A percentile compares a stretch with the other conserved stretches of the same genome.
phyloP scores from a whole-genome alignment of 2,329 filamentous ascomycete genomes.

The Penicillium sumatraense region DNA sequence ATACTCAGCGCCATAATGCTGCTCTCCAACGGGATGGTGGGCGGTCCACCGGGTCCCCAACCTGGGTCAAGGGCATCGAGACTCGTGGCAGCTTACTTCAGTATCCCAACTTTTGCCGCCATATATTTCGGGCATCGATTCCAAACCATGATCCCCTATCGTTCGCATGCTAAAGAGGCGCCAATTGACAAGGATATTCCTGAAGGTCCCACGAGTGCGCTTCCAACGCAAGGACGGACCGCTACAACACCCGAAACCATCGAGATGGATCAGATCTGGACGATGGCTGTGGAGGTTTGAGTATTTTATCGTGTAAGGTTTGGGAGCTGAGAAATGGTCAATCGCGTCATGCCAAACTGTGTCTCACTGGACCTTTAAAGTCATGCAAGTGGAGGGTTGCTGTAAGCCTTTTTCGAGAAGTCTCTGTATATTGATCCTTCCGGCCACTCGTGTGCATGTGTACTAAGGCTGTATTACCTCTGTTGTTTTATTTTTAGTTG shows the following conservation, averaged over 20 bases:
- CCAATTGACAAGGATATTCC: neutral
- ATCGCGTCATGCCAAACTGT: neutral
- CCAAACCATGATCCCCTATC: slow-evolving; percentile 28
- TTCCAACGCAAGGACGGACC: neutral
- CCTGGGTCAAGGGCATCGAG: slow-evolving; percentile 58
- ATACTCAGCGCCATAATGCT: slow-evolving; percentile 60
- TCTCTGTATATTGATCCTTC: neutral
- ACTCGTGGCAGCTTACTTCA: slow-evolving; percentile 68
- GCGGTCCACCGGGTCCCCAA: slow-evolving; percentile 62
- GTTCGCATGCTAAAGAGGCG: slow-evolving; percentile 4
- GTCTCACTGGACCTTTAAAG: neutral
- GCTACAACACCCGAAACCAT: neutral
- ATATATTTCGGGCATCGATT: slow-evolving; percentile 59
- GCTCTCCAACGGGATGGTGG: slow-evolving; percentile 72
- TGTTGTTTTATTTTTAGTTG: neutral
- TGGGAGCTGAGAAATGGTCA: neutral
- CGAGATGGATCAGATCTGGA: slow-evolving; percentile 17
- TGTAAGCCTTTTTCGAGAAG: neutral
- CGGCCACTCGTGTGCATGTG: neutral
- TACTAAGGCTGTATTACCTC: neutral
- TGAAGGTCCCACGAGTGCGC: neutral
- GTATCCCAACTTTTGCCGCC: slow-evolving; percentile 63
- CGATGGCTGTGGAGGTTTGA: slow-evolving; percentile 12
- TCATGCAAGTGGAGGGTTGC: neutral
- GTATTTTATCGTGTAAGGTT: neutral